Conservation (phyloP, 129 eudicot genomes). For the Artemisia tridentata region DNA sequence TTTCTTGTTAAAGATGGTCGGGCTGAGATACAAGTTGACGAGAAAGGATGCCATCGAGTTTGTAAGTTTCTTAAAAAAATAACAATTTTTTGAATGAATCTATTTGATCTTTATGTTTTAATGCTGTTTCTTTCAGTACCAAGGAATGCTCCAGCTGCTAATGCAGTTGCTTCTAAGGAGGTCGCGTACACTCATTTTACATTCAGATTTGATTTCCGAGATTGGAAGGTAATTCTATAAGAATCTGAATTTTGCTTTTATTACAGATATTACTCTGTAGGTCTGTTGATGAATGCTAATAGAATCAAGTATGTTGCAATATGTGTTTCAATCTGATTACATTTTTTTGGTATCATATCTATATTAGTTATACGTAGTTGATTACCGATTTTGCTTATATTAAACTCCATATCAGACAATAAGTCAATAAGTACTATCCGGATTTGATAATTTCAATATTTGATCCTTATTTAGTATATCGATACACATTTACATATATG, state of each 20-base stretch:
- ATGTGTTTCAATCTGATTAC: no score
- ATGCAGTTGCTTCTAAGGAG: constrained; percentile 74
- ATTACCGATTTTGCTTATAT: no score
- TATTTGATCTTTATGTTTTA: constrained; percentile 7
- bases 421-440: no score
- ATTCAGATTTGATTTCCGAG: constrained; percentile 82
- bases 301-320: not conserved
- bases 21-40: constrained; percentile 68
- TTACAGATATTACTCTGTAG: not conserved
- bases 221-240: constrained; percentile 74
- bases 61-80: constrained; percentile 44
- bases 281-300: not conserved
- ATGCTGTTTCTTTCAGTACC: constrained; percentile 54
- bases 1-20: constrained; percentile 93
- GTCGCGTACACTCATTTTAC: constrained; percentile 70
- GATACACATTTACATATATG: no score
- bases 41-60: constrained; percentile 68
- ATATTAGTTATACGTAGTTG: no score
- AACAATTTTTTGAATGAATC: not conserved
- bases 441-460: no score
- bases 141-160: constrained; percentile 90
- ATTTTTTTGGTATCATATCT: no score
- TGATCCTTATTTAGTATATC: no score
- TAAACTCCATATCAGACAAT: no score
- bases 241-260: not conserved